These are phyloP conservation scores for Quercus tomentella DNA, from an alignment of 331 rosid genomes.

Conservation along the genomic window DNA sequence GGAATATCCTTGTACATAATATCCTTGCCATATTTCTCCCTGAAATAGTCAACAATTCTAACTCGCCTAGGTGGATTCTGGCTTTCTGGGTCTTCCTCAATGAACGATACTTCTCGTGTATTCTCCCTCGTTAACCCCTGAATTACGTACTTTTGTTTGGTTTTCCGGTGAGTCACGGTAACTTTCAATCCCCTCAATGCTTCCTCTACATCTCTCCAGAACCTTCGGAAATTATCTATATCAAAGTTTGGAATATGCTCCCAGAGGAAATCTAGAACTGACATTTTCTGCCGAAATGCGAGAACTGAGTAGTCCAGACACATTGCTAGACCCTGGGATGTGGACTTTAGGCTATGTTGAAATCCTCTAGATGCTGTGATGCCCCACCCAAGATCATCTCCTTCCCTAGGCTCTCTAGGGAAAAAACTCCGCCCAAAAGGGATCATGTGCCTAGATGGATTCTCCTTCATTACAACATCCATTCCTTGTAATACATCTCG, in stretches of 20 bases:
- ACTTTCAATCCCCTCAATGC: constrained; percentile 50
- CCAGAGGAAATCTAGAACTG: constrained; percentile 40
- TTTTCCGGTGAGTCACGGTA: constrained; percentile 53
- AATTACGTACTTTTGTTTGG: constrained; percentile 50
- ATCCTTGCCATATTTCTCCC: constrained; percentile 12
- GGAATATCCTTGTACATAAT: constrained; percentile 42
- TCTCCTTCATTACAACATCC: constrained; percentile 75
- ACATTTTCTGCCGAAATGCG: constrained; percentile 43
- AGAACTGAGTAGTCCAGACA: constrained; percentile 64
- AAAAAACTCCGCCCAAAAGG: constrained; percentile 56
- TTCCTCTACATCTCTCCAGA: constrained; percentile 3
- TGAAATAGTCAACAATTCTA: constrained; percentile 35
- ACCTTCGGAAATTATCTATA: constrained; percentile 13
- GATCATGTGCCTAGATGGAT: constrained; percentile 43
- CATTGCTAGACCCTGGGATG: constrained; percentile 50
- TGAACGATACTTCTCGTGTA: constrained; percentile 29
- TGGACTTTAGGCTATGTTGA: constrained; percentile 55
- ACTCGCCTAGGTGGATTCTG: not conserved
- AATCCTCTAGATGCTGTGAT: constrained; percentile 38
- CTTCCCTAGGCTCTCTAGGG: constrained; percentile 24
- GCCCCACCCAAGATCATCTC: constrained; percentile 32
- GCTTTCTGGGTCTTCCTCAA: constrained; percentile 27
- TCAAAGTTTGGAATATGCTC: constrained; percentile 14
- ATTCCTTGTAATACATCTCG: constrained; percentile 69
- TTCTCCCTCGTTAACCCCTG: constrained; percentile 11